Base-by-base conservation (phyloP, 352 stramenopile species). In the Phytopythium delawarense region DNA sequence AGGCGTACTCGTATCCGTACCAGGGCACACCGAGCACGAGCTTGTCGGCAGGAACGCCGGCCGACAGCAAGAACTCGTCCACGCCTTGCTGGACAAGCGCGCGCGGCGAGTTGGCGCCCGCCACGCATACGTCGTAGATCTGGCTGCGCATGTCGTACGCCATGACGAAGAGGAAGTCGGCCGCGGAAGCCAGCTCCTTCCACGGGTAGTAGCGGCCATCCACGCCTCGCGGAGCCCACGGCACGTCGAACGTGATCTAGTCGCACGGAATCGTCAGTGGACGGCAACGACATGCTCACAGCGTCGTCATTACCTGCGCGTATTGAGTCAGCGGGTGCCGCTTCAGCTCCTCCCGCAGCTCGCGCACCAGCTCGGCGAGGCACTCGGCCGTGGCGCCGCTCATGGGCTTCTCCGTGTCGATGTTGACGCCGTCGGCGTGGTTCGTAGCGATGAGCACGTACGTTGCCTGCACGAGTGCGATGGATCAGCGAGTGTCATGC, bases 61-160 rank as follows among this genome's bases (percentile, higher is more conserved):
- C 76, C 42, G 77, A 81, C 15, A 87, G 53, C 23, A 92, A 61
- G 57, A 90, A 97, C 65, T 95, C 81, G 34, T 84, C 54, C 5
- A 97, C 64, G 0, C 92, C 90, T 51, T 92, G 72, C 37, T 77
- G 71, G 30, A 95, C 83, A 0, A 91, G 74, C 25, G 81, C 71
- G 16, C 81, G 70, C 0, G 92, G 90, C 5, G 89, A 84, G 65
- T 98, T 98, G 37, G 92, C 86, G 16, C 71, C 70, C 1, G 88
- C 90, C 45, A 97, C 63, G 68, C 92, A 98, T 61, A 80, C 74
- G 56, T 96, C 86, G 64, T 95, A 96, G 50, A 98, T 87, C 79
- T 97, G 91, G 60, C 86, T 96, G 34, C 84, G 86, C 77, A 95
- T 97, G 64, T 97, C 92, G 66, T 98, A 98, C 72, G 83, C 89